Conservation (phyloP, 179 eudicot species). For the Silene vulgaris region DNA sequence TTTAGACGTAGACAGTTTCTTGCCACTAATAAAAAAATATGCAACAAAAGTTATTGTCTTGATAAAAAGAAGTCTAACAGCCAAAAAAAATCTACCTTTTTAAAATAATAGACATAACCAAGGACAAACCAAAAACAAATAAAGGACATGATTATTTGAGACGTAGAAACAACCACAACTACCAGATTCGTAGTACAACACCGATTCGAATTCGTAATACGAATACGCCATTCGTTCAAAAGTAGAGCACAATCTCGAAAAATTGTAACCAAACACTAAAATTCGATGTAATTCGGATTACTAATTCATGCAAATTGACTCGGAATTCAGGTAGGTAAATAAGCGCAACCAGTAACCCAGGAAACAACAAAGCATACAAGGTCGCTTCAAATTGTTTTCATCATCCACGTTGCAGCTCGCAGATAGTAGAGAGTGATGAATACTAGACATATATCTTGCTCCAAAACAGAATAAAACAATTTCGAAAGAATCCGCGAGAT, state of each 20-base stretch:
- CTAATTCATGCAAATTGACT: too few relatives aligned
- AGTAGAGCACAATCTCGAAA: too few relatives aligned
- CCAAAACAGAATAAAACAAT: neutral
- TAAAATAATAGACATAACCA: neutral
- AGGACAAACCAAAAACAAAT: neutral
- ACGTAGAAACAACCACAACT: too few relatives aligned
- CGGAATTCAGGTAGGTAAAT: too few relatives aligned
- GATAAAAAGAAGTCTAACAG: neutral
- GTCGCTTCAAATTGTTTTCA: neutral
- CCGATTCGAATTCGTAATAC: too few relatives aligned
- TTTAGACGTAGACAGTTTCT: neutral
- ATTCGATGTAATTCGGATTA: too few relatives aligned
- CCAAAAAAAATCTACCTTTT: neutral
- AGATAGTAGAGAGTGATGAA: neutral
- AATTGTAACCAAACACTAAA: too few relatives aligned
- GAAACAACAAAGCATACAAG: neutral
- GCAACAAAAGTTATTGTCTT: neutral
- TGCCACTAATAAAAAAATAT: neutral
- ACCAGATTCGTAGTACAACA: too few relatives aligned
- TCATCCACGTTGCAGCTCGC: neutral
- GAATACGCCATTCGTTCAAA: too few relatives aligned
- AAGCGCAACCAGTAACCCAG: too few relatives aligned
- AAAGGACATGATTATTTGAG: neutral
- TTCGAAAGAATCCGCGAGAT: neutral
- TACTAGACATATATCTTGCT: neutral